These are phyloP conservation scores for Vitis rotundifolia DNA, from an alignment of 164 flowering plant species.

Conservation along the genomic window DNA sequence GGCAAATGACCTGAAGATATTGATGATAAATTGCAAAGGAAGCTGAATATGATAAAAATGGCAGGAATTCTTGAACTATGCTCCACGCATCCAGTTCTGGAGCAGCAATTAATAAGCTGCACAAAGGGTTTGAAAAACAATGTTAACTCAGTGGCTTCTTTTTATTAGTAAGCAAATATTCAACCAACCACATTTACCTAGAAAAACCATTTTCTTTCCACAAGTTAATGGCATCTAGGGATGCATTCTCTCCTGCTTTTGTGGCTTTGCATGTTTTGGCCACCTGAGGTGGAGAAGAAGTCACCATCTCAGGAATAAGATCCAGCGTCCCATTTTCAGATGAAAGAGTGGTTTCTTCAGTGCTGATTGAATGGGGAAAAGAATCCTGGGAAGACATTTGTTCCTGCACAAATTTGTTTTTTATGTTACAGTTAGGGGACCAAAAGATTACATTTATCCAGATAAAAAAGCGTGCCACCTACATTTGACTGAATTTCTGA, in stretches of 20 bases:
- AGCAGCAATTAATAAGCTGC: conserved; percentile 89
- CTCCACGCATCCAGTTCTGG: conserved; percentile 83
- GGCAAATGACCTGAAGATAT: conserved; percentile 68
- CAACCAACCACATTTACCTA: conserved; percentile 41
- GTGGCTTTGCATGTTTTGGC: conserved; percentile 38
- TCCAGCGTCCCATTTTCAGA: conserved; percentile 30
- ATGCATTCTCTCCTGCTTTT: conserved; percentile 73
- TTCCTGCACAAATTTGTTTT: conserved; percentile 30
- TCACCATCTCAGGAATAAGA: conserved; percentile 21
- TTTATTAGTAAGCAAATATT: not conserved
- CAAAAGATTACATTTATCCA: conserved; percentile 8
- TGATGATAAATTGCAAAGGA: conserved; percentile 94
- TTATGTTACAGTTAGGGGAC: conserved; percentile 7
- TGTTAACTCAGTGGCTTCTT: conserved; percentile 1
- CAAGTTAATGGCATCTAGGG: conserved; percentile 44
- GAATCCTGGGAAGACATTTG: conserved; percentile 20
- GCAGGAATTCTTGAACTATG: conserved; percentile 64
- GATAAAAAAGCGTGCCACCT: conserved; percentile 4
- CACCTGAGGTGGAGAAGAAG: conserved; percentile 19
- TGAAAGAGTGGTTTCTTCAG: conserved; percentile 27
- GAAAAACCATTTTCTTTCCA: conserved; percentile 95
- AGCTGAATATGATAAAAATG: conserved; percentile 80
- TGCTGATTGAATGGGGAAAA: conserved; percentile 16
- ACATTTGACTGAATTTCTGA: conserved; percentile 23
- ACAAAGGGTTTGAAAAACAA: conserved; percentile 12